Conservation (phyloP, 257 asterid genomes). For the Plectranthus barbatus region DNA sequence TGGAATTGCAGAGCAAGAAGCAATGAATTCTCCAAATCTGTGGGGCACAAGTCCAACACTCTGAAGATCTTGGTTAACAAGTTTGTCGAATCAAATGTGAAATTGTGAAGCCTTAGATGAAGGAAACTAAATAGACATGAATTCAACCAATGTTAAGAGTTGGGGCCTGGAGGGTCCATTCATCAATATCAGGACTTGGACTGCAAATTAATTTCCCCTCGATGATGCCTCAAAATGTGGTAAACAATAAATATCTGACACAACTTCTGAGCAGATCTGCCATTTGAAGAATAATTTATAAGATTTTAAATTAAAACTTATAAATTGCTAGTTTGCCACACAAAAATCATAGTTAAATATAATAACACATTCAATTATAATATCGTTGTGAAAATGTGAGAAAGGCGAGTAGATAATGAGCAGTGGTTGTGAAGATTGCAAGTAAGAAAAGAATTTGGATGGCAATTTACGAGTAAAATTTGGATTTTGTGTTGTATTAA, state of each 20-base stretch:
- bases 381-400: too few species aligned
- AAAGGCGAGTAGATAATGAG: too few species aligned
- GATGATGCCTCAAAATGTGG: constrained; percentile 31
- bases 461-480: too few species aligned
- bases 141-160: constrained; percentile 26
- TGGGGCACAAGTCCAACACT: too few species aligned
- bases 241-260: constrained; percentile 24
- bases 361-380: too few species aligned
- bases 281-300: too few species aligned
- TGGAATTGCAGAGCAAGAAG: constrained; percentile 29
- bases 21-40: constrained; percentile 22
- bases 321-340: too few species aligned
- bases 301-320: too few species aligned
- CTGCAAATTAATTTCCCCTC: constrained; percentile 24
- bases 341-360: too few species aligned
- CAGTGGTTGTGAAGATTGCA: too few species aligned
- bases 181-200: constrained; percentile 27
- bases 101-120: constrained; percentile 26
- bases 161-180: constrained; percentile 27
- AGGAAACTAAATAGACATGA: constrained; percentile 24
- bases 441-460: too few species aligned
- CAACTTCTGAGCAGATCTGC: constrained; percentile 36
- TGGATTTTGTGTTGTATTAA: too few species aligned
- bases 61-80: constrained; percentile 31
- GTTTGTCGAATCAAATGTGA: constrained; percentile 29